Percentiles rank a stretch among this genome's conserved stretches.
Evolutionary conservation across 1,284 basidiomycete genomes (phyloP).

Genomic region (Tilletia walkeri): DNA sequence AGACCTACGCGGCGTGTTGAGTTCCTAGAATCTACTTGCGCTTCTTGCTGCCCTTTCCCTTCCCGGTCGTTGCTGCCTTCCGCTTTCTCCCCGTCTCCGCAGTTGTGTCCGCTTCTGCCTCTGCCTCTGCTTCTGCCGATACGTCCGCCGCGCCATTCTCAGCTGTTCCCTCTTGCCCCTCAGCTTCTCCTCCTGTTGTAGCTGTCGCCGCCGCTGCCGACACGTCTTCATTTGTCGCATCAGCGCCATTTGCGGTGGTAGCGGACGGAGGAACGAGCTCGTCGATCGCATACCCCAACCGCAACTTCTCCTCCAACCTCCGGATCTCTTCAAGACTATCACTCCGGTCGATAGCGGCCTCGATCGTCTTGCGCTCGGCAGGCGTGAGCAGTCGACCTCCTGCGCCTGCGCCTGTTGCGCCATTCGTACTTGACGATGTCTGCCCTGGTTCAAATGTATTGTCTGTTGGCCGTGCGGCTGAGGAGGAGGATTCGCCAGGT

Average conservation of each 20-base stretch:
- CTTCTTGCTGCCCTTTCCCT: slow-evolving; percentile 13
- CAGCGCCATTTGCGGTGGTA: too few relatives aligned
- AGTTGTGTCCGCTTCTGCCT: slow-evolving; percentile 3
- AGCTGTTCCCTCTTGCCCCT: background rate
- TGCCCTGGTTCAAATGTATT: slow-evolving; percentile 17
- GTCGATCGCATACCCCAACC: slow-evolving; percentile 13
- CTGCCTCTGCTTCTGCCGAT: slow-evolving; percentile 5
- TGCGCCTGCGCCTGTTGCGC: background rate
- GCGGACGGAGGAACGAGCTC: background rate
- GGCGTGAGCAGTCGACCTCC: slow-evolving; percentile 14
- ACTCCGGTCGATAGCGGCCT: slow-evolving; percentile 10
- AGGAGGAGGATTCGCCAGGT: slow-evolving; percentile 6
- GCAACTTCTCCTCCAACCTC: slow-evolving; percentile 15
- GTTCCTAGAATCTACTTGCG: background rate
- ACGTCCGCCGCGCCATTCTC: slow-evolving; percentile 1
- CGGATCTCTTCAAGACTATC: slow-evolving; percentile 14
- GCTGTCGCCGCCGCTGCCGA: background rate
- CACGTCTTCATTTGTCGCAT: background rate
- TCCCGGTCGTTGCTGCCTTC: slow-evolving; percentile 4
- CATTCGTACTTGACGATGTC: background rate
- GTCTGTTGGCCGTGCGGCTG: slow-evolving; percentile 7
- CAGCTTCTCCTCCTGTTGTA: too few relatives aligned
- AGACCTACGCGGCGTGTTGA: too few relatives aligned
- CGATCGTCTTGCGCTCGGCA: slow-evolving; percentile 12
- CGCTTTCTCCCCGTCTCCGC: background rate